phyloP scores from a whole-genome alignment of 2,329 filamentous ascomycete species.

The Microsporum canis region DNA sequence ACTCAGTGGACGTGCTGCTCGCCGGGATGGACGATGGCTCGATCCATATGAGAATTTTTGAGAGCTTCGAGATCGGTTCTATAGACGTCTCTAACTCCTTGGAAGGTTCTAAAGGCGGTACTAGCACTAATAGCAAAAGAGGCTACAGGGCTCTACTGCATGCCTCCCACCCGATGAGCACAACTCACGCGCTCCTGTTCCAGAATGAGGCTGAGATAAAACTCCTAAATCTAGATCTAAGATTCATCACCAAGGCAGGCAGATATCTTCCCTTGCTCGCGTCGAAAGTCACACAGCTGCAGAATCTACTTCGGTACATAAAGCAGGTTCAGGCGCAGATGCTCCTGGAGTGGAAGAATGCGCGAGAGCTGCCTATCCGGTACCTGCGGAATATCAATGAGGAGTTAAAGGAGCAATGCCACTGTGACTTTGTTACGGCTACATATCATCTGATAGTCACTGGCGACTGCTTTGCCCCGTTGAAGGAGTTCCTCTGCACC shows the following conservation, averaged over 20 bases:
- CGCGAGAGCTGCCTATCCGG: slow-evolving; percentile 64
- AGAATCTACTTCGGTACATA: slow-evolving; percentile 77
- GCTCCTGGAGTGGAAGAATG: slow-evolving; percentile 68
- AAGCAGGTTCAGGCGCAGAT: slow-evolving; percentile 70
- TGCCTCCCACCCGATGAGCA: slow-evolving; percentile 58
- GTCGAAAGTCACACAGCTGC: slow-evolving; percentile 74
- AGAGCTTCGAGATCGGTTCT: slow-evolving; percentile 68
- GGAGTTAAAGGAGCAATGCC: slow-evolving; percentile 55
- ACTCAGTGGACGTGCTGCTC: slow-evolving; percentile 68
- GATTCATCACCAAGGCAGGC: slow-evolving; percentile 62
- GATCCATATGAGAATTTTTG: slow-evolving; percentile 70
- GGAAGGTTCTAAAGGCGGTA: neutral
- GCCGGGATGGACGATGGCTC: slow-evolving; percentile 59
- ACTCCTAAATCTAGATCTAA: slow-evolving; percentile 69
- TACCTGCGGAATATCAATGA: slow-evolving; percentile 69
- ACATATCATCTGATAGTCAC: slow-evolving; percentile 77
- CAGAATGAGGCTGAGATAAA: slow-evolving; percentile 28
- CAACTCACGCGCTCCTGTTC: slow-evolving; percentile 64
- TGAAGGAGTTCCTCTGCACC: slow-evolving; percentile 83
- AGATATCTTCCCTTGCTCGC: slow-evolving; percentile 74
- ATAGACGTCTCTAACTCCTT: slow-evolving; percentile 25
- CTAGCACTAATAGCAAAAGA: slow-evolving; percentile 29
- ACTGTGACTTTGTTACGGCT: slow-evolving; percentile 59
- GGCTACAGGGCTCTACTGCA: slow-evolving; percentile 44
- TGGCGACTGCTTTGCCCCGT: slow-evolving; percentile 60